Base-by-base conservation (phyloP, 2,329 filamentous ascomycete species). In the Trichoderma atrobrunneum region DNA sequence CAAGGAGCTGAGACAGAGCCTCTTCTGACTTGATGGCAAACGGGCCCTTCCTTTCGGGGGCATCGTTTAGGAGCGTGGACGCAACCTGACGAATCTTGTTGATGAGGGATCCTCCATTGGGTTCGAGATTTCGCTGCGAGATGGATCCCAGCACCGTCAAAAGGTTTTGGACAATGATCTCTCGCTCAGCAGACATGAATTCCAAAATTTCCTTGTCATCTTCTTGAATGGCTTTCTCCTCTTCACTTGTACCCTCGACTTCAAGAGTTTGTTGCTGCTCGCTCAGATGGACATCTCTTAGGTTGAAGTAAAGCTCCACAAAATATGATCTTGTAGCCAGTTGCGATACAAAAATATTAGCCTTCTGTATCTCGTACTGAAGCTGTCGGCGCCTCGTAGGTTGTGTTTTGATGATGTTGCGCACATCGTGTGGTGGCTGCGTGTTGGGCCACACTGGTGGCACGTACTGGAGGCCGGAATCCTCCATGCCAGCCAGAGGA, bases 361-460 rank as follows among this genome's bases (percentile, higher is more conserved):
- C 93, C 79, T 97, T 97, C 79, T 97, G 94, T 34, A 97, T 96
- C 81, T 97, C 94, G 75, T 91, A 94, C 78, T 96, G 93, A 5
- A 94, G 80, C 70, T 86, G 84, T 1, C 88, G 85, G 3, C 88
- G 85, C 3, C 85, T 83, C 30, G 82, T 79, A 1, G 86, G 85
- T 30, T 88, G 82, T 24, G 82, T 80, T 69, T 85, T 84, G 72
- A 88, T 83, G 8, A 84, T 80, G 51, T 84, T 85, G 56, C 86
- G 85, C 18, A 88, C 77, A 74, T 89, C 87, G 73, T 87, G 82
- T 10, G 83, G 77, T 0, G 85, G 84, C 73, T 85, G 83, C 7
- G 81, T 80, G 68, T 80, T 82, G 8, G 82, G 84, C 77, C 85
- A 87, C 18, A 81, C 83, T 0, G 87, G 85, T 2, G 87, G 85